phyloP scores from a whole-genome alignment of 2,329 filamentous ascomycete genomes.

The Metarhizium brunneum region DNA sequence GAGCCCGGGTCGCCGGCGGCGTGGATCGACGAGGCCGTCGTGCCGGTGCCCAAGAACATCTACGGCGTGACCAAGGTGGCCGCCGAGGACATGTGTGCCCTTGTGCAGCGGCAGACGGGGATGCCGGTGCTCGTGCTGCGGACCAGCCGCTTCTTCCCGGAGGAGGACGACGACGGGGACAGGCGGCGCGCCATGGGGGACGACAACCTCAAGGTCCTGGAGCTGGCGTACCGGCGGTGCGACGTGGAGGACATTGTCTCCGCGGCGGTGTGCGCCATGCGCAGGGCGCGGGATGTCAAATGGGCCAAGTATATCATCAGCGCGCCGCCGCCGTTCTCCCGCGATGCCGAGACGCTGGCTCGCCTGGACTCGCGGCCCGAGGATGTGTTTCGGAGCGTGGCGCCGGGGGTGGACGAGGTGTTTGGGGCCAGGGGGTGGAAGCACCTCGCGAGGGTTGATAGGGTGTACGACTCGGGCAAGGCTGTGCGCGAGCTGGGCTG shows the following conservation, averaged over 20 bases:
- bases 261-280: slow-evolving; percentile 30
- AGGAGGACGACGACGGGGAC: slow-evolving; percentile 35
- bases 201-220: slow-evolving; percentile 39
- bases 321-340: slow-evolving; percentile 30
- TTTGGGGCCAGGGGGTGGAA: slow-evolving; percentile 26
- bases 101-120: slow-evolving; percentile 27
- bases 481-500: slow-evolving; percentile 32
- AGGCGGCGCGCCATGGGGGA: slow-evolving; percentile 25
- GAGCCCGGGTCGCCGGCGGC: slow-evolving; percentile 25
- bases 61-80: slow-evolving; percentile 39
- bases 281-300: slow-evolving; percentile 18
- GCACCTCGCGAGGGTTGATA: slow-evolving; percentile 28
- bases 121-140: slow-evolving; percentile 35
- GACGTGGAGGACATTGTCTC: slow-evolving; percentile 35
- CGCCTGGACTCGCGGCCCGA: slow-evolving; percentile 23
- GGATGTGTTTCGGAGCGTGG: slow-evolving; percentile 17
- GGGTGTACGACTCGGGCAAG: slow-evolving; percentile 35
- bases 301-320: slow-evolving; percentile 35
- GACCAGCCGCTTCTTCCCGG: slow-evolving; percentile 39
- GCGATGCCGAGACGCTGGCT: slow-evolving; percentile 20
- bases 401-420: slow-evolving; percentile 18
- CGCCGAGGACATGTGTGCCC: slow-evolving; percentile 36
- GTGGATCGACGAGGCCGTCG: slow-evolving; percentile 34
- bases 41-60: slow-evolving; percentile 35
- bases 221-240: slow-evolving; percentile 34